Conservation (phyloP, 1,284 basidiomycete genomes). For the Ceratobasidium sp. region DNA sequence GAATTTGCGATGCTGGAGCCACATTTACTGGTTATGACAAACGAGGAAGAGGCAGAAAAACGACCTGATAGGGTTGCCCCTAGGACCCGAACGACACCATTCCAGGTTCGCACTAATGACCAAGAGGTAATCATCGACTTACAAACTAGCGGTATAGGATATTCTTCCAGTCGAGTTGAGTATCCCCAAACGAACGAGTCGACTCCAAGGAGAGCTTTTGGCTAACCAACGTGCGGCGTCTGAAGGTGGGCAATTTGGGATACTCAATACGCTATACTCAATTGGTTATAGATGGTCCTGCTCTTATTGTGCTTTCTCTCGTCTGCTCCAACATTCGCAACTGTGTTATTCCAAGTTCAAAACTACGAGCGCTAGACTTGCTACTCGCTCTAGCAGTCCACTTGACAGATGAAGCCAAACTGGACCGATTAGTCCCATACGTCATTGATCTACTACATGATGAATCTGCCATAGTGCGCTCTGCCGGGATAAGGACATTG, state of each 20-base stretch:
- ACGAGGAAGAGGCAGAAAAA: slow-evolving; percentile 58
- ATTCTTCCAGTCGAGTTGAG: slow-evolving; percentile 76
- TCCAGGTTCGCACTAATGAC: slow-evolving; percentile 57
- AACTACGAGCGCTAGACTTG: slow-evolving; percentile 84
- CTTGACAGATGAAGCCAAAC: slow-evolving; percentile 92
- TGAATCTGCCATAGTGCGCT: slow-evolving; percentile 79
- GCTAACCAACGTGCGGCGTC: slow-evolving; percentile 60
- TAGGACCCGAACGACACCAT: slow-evolving; percentile 58
- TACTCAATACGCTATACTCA: slow-evolving; percentile 7
- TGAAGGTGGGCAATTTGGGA: slow-evolving; percentile 59
- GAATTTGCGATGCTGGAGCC: slow-evolving; percentile 81
- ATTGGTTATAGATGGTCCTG: slow-evolving; percentile 73
- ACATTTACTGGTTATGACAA: slow-evolving; percentile 61
- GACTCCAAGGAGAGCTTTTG: slow-evolving; percentile 53
- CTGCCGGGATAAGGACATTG: slow-evolving; percentile 78
- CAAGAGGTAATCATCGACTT: background rate
- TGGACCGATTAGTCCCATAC: slow-evolving; percentile 93
- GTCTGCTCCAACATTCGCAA: slow-evolving; percentile 91
- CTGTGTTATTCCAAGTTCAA: slow-evolving; percentile 85
- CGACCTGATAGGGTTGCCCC: slow-evolving; percentile 59
- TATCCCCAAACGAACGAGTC: slow-evolving; percentile 67
- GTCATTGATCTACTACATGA: slow-evolving; percentile 89
- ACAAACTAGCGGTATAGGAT: slow-evolving; percentile 56
- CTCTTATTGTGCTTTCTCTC: slow-evolving; percentile 80
- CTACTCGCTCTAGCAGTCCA: slow-evolving; percentile 83